Conservation (phyloP, 805 yeast genomes). For the Zygotorulaspora danielsina region DNA sequence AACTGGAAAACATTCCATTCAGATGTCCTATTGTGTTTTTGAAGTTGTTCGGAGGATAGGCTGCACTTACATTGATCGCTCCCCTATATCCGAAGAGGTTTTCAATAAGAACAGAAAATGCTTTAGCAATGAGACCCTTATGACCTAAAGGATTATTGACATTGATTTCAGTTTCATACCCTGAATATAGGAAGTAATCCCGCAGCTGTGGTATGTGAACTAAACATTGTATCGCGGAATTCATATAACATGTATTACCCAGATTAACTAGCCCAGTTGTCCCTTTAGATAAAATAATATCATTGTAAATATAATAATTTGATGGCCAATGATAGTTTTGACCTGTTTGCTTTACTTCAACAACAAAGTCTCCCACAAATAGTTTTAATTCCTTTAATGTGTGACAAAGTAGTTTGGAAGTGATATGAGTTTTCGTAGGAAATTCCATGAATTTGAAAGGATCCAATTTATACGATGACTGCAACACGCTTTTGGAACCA, state of each 20-base stretch:
- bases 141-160: slow-evolving; percentile 78
- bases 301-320: slow-evolving; percentile 31
- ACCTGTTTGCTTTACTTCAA: slow-evolving; percentile 32
- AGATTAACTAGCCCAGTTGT: slow-evolving; percentile 58
- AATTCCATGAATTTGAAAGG: slow-evolving; percentile 32
- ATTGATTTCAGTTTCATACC: slow-evolving; percentile 65
- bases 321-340: slow-evolving; percentile 39
- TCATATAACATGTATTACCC: slow-evolving; percentile 94
- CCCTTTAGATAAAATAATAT: slow-evolving; percentile 44
- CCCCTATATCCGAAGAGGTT: slow-evolving; percentile 46
- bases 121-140: slow-evolving; percentile 71
- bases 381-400: slow-evolving; percentile 25
- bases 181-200: slow-evolving; percentile 62
- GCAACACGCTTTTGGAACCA: slow-evolving; percentile 9
- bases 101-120: slow-evolving; percentile 67
- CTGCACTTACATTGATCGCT: slow-evolving; percentile 18
- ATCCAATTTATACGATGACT: slow-evolving; percentile 20
- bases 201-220: slow-evolving; percentile 80
- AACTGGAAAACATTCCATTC: slow-evolving; percentile 79
- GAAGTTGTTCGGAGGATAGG: slow-evolving; percentile 68
- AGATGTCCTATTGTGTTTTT: slow-evolving; percentile 73
- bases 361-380: slow-evolving; percentile 30
- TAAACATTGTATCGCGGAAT: slow-evolving; percentile 86
- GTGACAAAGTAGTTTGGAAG: slow-evolving; percentile 16
- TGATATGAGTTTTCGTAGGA: slow-evolving; percentile 23